phyloP scores from a whole-genome alignment of 2,329 filamentous ascomycete genomes.

The Dactylellina leptospora region DNA sequence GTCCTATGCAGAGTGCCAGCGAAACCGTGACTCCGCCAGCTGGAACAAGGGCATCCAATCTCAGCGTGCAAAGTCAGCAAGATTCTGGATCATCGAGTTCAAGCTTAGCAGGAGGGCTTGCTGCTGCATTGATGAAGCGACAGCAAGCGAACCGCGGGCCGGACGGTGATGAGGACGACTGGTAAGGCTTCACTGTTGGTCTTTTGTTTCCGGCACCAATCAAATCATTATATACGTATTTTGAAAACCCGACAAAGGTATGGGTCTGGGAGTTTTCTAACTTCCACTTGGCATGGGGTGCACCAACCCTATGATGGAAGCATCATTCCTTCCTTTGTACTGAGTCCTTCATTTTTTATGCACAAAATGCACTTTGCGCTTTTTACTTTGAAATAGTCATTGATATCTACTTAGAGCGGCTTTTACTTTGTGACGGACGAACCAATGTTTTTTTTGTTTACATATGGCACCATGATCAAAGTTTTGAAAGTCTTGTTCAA shows the following conservation, averaged over 20 bases:
- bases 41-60: constrained; percentile 58
- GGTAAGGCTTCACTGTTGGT: constrained; percentile 30
- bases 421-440: constrained; percentile 18
- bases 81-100: constrained; percentile 65
- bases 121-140: constrained; percentile 78
- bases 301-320: too few species aligned
- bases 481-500: too few species aligned
- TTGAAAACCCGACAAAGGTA: too few species aligned
- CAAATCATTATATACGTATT: neutral
- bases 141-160: constrained; percentile 79
- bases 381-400: constrained; percentile 15
- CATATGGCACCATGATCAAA: constrained; percentile 37
- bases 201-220: constrained; percentile 21
- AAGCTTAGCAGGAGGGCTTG: constrained; percentile 76
- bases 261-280: constrained; percentile 19
- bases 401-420: constrained; percentile 45
- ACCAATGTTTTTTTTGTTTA: constrained; percentile 35
- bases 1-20: constrained; percentile 71
- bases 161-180: constrained; percentile 73
- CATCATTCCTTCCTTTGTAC: too few species aligned
- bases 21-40: constrained; percentile 70
- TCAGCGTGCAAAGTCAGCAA: constrained; percentile 63
- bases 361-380: constrained; percentile 15
- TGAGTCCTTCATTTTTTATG: constrained; percentile 20
- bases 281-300: too few species aligned